phyloP scores from a whole-genome alignment of 352 stramenopile species.

The Pythium brachiatum region DNA sequence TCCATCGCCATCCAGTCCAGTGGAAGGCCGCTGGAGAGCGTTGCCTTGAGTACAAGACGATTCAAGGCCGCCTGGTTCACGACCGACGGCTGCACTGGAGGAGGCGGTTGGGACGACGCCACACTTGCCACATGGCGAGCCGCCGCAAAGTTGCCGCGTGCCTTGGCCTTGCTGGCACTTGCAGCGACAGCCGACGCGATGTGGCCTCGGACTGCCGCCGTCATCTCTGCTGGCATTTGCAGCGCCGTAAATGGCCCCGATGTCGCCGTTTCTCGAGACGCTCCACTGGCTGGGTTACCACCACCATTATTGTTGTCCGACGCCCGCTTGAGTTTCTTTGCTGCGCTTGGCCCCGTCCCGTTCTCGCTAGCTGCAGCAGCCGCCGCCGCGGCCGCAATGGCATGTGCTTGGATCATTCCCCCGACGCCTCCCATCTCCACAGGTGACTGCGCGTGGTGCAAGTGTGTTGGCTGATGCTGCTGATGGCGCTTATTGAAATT shows the following conservation, averaged over 20 bases:
- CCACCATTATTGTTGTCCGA: not conserved
- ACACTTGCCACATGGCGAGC: not conserved
- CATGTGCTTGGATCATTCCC: conserved; percentile 18
- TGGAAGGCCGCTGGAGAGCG: conserved; percentile 38
- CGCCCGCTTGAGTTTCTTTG: conserved; percentile 25
- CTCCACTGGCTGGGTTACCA: conserved; percentile 18
- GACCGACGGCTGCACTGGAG: not conserved
- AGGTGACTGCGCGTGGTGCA: not conserved
- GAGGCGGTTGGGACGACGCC: not conserved
- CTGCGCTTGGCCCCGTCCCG: not conserved
- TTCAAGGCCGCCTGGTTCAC: conserved; percentile 32
- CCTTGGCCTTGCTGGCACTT: conserved; percentile 9
- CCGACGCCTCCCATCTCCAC: conserved; percentile 32
- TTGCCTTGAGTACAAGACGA: conserved; percentile 42
- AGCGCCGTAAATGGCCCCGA: conserved; percentile 38
- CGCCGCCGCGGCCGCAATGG: not conserved
- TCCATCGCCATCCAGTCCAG: conserved; percentile 63
- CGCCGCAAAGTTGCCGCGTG: not conserved
- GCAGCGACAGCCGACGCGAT: not conserved
- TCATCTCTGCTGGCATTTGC: conserved; percentile 26
- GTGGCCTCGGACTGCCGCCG: not conserved
- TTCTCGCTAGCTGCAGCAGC: not conserved
- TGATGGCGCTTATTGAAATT: conserved; percentile 74
- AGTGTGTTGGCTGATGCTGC: conserved; percentile 24
- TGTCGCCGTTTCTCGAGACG: not conserved